These are phyloP conservation scores for Tolypocladium ovalisporum DNA, from an alignment of 2,329 filamentous ascomycete species.

Conservation along the genomic window DNA sequence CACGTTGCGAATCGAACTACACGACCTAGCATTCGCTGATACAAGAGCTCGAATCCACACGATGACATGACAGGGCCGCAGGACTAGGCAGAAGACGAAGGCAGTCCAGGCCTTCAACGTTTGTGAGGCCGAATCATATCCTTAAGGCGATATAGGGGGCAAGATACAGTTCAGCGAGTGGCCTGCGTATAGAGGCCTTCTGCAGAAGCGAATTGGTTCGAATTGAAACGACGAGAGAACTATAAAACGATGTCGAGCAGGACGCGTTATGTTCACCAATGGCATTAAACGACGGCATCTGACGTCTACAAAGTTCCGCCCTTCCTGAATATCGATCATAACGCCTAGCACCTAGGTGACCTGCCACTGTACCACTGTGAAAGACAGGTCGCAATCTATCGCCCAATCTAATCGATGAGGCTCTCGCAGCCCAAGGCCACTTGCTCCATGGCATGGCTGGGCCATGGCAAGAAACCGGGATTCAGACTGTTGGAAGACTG, in stretches of 20 bases:
- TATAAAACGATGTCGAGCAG: too few relatives aligned
- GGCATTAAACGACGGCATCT: too few relatives aligned
- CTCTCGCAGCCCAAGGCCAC: neutral
- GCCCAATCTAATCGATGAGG: too few relatives aligned
- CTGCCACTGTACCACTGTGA: neutral
- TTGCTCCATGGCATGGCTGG: too few relatives aligned
- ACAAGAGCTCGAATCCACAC: neutral
- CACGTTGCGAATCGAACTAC: neutral
- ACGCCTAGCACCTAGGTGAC: neutral
- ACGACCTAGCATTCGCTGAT: neutral
- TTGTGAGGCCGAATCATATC: too few relatives aligned
- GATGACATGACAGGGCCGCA: neutral
- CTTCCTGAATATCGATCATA: too few relatives aligned
- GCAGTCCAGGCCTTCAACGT: neutral
- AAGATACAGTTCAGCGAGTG: neutral
- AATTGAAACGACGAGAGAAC: neutral
- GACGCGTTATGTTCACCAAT: too few relatives aligned
- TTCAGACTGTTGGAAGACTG: neutral
- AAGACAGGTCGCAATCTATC: too few relatives aligned
- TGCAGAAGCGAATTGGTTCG: neutral
- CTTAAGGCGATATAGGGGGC: too few relatives aligned
- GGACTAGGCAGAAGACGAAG: neutral
- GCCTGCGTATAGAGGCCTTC: neutral
- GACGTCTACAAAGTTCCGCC: too few relatives aligned
- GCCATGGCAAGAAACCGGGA: too few relatives aligned